Percentiles rank a stretch among this genome's conserved stretches.
Conservation (phyloP, 805 yeast species). For the Spathaspora passalidarum region DNA sequence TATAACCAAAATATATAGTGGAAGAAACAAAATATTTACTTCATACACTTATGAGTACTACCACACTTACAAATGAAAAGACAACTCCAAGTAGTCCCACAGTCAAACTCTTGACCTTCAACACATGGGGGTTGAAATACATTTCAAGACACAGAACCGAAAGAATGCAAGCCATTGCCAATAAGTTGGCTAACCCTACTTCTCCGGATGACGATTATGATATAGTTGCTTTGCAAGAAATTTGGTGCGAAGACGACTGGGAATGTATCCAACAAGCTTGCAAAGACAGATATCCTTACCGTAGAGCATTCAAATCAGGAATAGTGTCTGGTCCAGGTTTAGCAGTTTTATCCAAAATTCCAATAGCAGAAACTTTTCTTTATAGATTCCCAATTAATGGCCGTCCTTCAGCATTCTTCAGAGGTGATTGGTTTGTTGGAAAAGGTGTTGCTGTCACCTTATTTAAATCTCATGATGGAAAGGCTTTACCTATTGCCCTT, state of each 20-base stretch:
- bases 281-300: constrained; percentile 50
- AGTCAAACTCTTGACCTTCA: constrained; percentile 61
- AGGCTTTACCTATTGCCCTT: constrained; percentile 62
- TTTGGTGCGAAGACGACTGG: constrained; percentile 91
- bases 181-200: constrained; percentile 44
- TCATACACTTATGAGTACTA: constrained; percentile 11
- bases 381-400: constrained; percentile 92
- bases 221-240: constrained; percentile 88
- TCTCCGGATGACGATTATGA: constrained; percentile 53
- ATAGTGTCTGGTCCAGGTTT: constrained; percentile 92
- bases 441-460: constrained; percentile 76
- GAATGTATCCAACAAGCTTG: constrained; percentile 52
- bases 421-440: constrained; percentile 98
- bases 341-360: constrained; percentile 77
- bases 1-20: too few species aligned
- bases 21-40: not conserved
- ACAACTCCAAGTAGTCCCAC: constrained; percentile 12
- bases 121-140: constrained; percentile 87
- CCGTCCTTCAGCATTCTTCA: constrained; percentile 83
- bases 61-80: constrained; percentile 1
- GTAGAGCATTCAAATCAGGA: constrained; percentile 75
- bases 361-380: constrained; percentile 74
- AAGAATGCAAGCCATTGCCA: constrained; percentile 74
- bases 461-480: constrained; percentile 48
- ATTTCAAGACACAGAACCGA: constrained; percentile 68